Conservation (phyloP, 768 basidiomycete species). For the Saitozyma sp. region DNA sequence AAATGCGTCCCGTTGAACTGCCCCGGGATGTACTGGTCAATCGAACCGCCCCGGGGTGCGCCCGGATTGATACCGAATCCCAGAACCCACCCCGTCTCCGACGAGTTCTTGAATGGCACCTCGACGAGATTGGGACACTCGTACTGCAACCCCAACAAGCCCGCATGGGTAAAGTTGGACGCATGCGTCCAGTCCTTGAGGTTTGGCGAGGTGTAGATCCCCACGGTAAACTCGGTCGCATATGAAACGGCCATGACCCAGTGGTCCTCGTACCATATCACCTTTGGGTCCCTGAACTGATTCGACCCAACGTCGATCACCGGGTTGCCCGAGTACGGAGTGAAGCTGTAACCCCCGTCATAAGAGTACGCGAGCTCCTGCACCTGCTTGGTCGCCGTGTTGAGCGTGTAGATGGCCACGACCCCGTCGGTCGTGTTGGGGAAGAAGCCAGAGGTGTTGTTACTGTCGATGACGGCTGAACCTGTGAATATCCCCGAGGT, state of each 20-base stretch:
- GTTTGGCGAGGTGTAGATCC: constrained; percentile 40
- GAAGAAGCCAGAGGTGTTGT: constrained; percentile 50
- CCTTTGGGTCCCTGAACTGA: constrained; percentile 49
- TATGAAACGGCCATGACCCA: constrained; percentile 46
- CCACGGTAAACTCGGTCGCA: constrained; percentile 30
- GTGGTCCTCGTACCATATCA: constrained; percentile 33
- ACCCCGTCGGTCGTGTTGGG: constrained; percentile 29
- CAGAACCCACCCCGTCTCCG: constrained; percentile 21
- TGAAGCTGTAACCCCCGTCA: constrained; percentile 43
- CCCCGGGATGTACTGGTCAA: constrained; percentile 36
- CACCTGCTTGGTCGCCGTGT: constrained; percentile 30
- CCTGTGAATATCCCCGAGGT: constrained; percentile 39
- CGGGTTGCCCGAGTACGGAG: constrained; percentile 34
- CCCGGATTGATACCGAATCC: constrained; percentile 29
- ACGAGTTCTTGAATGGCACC: constrained; percentile 22
- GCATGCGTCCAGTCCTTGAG: constrained; percentile 36
- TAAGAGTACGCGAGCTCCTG: constrained; percentile 40
- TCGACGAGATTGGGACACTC: constrained; percentile 42
- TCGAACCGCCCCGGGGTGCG: constrained; percentile 35
- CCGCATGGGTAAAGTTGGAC: constrained; percentile 31
- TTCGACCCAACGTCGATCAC: constrained; percentile 32
- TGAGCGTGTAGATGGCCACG: constrained; percentile 47
- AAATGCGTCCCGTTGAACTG: constrained; percentile 40
- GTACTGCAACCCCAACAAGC: constrained; percentile 33
- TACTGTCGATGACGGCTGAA: constrained; percentile 33